phyloP scores from a whole-genome alignment of 1,139 yeast genomes.

The Arxiozyma bovina region DNA sequence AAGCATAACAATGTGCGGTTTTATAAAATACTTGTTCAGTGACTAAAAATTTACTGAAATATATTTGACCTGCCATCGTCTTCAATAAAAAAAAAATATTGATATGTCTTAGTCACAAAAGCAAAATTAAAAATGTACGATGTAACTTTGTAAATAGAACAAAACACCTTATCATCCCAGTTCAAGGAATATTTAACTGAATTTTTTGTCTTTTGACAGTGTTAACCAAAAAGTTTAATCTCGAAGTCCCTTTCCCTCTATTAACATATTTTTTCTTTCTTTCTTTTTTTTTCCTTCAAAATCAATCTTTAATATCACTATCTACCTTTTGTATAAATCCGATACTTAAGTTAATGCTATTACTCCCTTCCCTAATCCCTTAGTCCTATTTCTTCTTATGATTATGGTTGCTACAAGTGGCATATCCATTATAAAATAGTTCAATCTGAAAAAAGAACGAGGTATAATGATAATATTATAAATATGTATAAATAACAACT shows the following conservation, averaged over 20 bases:
- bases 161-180: neutral
- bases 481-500: neutral
- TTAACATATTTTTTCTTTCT: no score
- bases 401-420: neutral
- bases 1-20: conserved; percentile 58
- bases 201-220: neutral
- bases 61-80: conserved; percentile 17
- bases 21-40: conserved; percentile 31
- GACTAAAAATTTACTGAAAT: conserved; percentile 29
- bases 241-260: neutral
- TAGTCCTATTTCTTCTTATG: neutral
- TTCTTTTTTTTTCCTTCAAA: no score
- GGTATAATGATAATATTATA: neutral
- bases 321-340: no score
- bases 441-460: no score
- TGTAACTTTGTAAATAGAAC: neutral
- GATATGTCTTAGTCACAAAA: no score
- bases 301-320: no score
- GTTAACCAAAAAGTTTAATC: neutral
- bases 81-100: neutral
- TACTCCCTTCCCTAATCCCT: neutral
- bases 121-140: no score
- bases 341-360: no score
- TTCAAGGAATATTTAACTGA: neutral
- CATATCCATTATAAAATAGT: no score